Conservation (phyloP, 2,329 filamentous ascomycete species). For the Dactylellina drechsleri region DNA sequence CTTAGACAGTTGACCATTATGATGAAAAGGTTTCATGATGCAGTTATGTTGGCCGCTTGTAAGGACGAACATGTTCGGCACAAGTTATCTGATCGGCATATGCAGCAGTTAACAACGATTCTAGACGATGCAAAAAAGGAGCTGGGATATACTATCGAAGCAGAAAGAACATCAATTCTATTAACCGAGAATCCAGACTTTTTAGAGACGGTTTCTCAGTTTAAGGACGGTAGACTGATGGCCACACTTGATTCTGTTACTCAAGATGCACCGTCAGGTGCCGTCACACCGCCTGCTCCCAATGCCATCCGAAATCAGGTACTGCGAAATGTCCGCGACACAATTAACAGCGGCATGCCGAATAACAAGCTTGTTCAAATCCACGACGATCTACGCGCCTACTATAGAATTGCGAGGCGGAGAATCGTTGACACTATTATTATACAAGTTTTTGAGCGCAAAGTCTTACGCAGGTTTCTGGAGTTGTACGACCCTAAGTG, state of each 20-base stretch:
- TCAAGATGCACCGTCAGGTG: constrained; percentile 7
- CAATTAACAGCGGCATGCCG: constrained; percentile 15
- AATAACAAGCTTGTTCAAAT: constrained; percentile 15
- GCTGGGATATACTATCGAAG: constrained; percentile 19
- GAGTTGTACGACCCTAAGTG: constrained; percentile 14
- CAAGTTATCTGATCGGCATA: constrained; percentile 18
- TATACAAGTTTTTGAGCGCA: constrained; percentile 34
- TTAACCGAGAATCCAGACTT: constrained; percentile 41
- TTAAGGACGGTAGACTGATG: constrained; percentile 25
- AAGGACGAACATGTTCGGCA: constrained; percentile 17
- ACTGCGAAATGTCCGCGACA: constrained; percentile 20
- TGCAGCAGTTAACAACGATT: background rate
- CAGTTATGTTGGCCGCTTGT: constrained; percentile 16
- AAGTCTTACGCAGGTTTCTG: constrained; percentile 16
- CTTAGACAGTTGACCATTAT: constrained; percentile 2
- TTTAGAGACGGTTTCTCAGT: background rate
- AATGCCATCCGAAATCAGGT: constrained; percentile 21
- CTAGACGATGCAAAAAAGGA: constrained; percentile 6
- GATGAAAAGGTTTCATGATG: constrained; percentile 13
- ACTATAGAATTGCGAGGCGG: constrained; percentile 31
- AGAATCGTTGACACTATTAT: constrained; percentile 36
- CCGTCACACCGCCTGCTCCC: background rate
- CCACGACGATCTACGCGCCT: constrained; percentile 33
- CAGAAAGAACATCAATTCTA: constrained; percentile 28
- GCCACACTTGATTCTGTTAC: constrained; percentile 17